phyloP scores from a whole-genome alignment of 2,329 filamentous ascomycete species.

The Metarhizium robertsii region DNA sequence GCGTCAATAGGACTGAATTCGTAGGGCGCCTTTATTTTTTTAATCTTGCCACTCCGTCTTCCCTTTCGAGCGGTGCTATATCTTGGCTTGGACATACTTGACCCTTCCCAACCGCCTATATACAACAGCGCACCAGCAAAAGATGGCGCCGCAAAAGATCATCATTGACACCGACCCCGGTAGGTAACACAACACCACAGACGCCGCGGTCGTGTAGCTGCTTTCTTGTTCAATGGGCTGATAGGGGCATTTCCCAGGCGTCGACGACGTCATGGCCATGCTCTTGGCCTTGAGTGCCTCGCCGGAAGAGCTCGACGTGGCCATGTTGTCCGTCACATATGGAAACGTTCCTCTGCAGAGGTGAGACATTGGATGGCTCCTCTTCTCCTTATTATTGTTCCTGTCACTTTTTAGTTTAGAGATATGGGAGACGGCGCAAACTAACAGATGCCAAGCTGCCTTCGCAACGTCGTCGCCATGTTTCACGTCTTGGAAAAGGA shows the following conservation, averaged over 20 bases:
- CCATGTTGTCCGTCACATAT: conserved; percentile 82
- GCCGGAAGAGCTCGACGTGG: conserved; percentile 75
- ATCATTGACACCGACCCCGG: conserved; percentile 95
- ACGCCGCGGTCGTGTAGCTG: background rate
- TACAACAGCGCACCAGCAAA: background rate
- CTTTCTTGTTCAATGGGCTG: background rate
- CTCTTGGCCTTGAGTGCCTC: conserved; percentile 75
- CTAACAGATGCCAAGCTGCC: conserved; percentile 46
- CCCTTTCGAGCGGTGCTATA: too few relatives aligned
- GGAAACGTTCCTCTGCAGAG: conserved; percentile 85
- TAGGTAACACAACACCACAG: conserved; percentile 24
- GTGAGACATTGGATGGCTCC: conserved; percentile 30
- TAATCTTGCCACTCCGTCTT: too few relatives aligned
- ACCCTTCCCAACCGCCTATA: too few relatives aligned
- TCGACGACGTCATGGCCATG: conserved; percentile 86
- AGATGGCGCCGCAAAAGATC: conserved; percentile 63
- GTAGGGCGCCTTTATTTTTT: too few relatives aligned
- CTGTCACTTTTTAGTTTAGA: too few relatives aligned
- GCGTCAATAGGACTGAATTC: too few relatives aligned
- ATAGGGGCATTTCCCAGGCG: conserved; percentile 37
- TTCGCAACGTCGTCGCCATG: conserved; percentile 79
- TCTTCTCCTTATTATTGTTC: too few relatives aligned
- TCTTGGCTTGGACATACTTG: too few relatives aligned
- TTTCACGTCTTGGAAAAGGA: conserved; percentile 92
- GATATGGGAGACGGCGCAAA: background rate